Base-by-base conservation (phyloP, 106 monocot genomes). In the Acorus gramineus region DNA sequence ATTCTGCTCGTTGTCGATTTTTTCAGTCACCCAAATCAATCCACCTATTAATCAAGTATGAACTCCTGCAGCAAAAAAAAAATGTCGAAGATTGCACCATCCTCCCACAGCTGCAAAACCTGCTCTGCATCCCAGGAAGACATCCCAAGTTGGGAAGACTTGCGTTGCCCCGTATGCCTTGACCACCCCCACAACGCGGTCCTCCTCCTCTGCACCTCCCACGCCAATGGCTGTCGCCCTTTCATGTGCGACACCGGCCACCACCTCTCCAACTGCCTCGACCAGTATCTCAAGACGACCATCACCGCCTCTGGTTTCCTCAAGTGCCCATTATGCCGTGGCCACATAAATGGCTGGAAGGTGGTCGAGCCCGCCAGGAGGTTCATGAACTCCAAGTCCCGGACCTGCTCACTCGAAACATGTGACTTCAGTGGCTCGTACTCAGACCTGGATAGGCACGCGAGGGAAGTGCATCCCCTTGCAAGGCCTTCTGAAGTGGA, bases 161-260 rank as follows among this genome's bases (percentile, higher is more conserved):
- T 28, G 7, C 11, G 14, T 6, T 68, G 57, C 6, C 68, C 57
- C 3, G 56, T 58, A 14, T 68, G 68, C 48, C 56, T 68, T 56
- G 47, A 68, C 6, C 68, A 47, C n/a, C 68, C 68, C 3, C 68
- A 68, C 56, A 68, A 58, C 49, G 68, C 57, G 2, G 48, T 68
- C 7, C 68, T 68, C 12, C 68, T 68, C 45, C 13, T 28, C 6
- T 68, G 68, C 47, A 7, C 46, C 14, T 57, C 56, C 4, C 48
- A 57, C 8, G 6, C 56, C 14, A 57, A 56, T 3, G 57, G 57
- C 4, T 68, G 57, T 7, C 56, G 13, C 2, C 44, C 67, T 45
- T 68, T 57, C 57, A 68, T 57, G 47, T 57, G 68, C 9, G 47
- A 68, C 47, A 68, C 56, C 45, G 49, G 48, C 57, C 9, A 68